Evolutionary conservation across 805 yeast genomes (phyloP).

Genomic region (Cyberlindnera samutprakarnensis): DNA sequence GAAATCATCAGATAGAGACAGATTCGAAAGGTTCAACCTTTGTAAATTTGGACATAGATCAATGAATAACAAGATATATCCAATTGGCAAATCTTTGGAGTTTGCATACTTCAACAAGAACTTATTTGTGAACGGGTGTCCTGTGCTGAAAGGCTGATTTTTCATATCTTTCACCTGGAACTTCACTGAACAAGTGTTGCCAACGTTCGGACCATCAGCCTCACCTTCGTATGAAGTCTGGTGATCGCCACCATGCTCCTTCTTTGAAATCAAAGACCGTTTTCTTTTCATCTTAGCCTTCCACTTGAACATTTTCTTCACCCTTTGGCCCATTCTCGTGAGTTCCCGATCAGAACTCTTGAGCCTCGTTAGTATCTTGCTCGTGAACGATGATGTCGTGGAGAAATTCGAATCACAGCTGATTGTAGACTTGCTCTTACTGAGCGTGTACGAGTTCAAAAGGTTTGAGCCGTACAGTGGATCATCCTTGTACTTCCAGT

Average conservation of each 20-base stretch:
- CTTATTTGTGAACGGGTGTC: conserved; percentile 57
- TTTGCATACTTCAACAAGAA: conserved; percentile 55
- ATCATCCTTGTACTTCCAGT: conserved; percentile 76
- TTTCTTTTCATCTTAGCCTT: conserved; percentile 1
- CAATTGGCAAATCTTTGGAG: conserved; percentile 74
- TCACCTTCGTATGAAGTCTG: neutral
- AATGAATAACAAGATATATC: conserved; percentile 61
- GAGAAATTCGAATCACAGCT: conserved; percentile 16
- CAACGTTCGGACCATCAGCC: neutral
- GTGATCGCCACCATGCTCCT: neutral
- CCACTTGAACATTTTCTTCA: conserved; percentile 7
- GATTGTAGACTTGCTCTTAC: conserved; percentile 18
- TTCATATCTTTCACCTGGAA: conserved; percentile 10
- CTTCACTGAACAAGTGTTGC: conserved; percentile 5
- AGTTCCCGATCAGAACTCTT: conserved; percentile 3
- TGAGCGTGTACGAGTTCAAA: conserved; percentile 24
- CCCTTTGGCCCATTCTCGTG: neutral
- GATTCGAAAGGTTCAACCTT: conserved; percentile 47
- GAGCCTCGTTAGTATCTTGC: conserved; percentile 6
- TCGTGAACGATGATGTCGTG: conserved; percentile 12
- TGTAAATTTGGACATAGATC: conserved; percentile 58
- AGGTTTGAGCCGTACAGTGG: conserved; percentile 47
- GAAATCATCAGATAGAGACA: conserved; percentile 65
- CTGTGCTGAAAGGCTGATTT: conserved; percentile 27
- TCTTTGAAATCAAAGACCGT: neutral